Percentiles rank a stretch among this genome's conserved stretches.
Conservation (phyloP, 1,284 basidiomycete genomes). For the Ustilago tritici region DNA sequence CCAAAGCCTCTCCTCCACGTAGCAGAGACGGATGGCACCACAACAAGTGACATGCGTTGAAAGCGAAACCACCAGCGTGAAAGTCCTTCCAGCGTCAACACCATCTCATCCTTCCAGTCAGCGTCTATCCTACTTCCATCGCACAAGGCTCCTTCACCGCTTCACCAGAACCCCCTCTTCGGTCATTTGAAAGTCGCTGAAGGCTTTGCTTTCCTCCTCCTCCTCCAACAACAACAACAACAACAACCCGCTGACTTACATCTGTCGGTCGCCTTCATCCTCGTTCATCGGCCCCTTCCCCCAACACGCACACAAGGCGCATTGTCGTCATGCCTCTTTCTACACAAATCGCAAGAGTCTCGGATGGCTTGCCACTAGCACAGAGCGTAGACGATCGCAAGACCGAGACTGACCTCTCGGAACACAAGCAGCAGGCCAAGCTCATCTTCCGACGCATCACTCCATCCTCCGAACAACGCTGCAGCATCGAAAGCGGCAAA, state of each 20-base stretch:
- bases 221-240: no score
- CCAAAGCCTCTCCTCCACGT: not conserved
- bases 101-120: not conserved
- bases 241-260: no score
- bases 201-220: no score
- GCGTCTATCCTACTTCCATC: not conserved
- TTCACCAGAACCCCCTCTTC: no score
- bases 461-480: conserved; percentile 90
- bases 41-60: not conserved
- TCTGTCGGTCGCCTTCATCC: no score
- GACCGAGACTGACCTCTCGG: conserved; percentile 91
- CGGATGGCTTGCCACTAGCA: conserved; percentile 62
- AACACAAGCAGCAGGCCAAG: conserved; percentile 98
- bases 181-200: no score
- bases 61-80: not conserved
- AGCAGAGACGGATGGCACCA: not conserved
- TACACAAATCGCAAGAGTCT: conserved; percentile 66
- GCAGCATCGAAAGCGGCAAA: conserved; percentile 94
- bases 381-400: conserved; percentile 71
- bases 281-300: no score
- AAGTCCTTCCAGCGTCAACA: not conserved
- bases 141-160: no score
- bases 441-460: conserved; percentile 89
- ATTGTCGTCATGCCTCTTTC: conserved; percentile 61
- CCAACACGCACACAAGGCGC: no score